A percentile compares a stretch with the other conserved stretches of the same genome.
Evolutionary conservation across 2,329 filamentous ascomycete genomes (phyloP).

Genomic region (Cladophialophora exuberans): DNA sequence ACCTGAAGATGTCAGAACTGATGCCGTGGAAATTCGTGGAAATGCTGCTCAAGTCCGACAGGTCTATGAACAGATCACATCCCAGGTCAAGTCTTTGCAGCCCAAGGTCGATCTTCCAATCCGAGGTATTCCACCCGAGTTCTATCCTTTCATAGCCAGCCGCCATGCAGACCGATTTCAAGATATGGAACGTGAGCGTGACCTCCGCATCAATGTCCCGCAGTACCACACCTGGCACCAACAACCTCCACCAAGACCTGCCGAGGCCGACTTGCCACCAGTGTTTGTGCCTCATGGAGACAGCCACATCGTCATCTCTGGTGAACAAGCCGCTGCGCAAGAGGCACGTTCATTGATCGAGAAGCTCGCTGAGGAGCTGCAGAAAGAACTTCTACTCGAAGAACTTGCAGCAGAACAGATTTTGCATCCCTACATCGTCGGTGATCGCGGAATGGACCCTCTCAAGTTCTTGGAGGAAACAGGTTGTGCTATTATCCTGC

Average conservation of each 20-base stretch:
- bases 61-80: constrained; percentile 80
- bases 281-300: constrained; percentile 72
- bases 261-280: constrained; percentile 66
- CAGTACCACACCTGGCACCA: constrained; percentile 74
- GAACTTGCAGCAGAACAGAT: constrained; percentile 82
- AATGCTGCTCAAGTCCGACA: constrained; percentile 85
- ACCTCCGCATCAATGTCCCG: constrained; percentile 81
- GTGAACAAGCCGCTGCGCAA: constrained; percentile 81
- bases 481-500: constrained; percentile 85
- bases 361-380: constrained; percentile 73
- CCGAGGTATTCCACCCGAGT: constrained; percentile 83
- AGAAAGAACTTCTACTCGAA: constrained; percentile 73
- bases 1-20: constrained; percentile 73
- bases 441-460: constrained; percentile 75
- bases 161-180: constrained; percentile 70
- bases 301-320: constrained; percentile 80
- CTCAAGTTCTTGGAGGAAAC: constrained; percentile 90
- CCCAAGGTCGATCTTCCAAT: constrained; percentile 81
- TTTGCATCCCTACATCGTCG: constrained; percentile 93
- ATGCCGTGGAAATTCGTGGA: constrained; percentile 87
- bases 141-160: constrained; percentile 93
- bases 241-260: constrained; percentile 67
- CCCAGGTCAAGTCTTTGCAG: constrained; percentile 84
- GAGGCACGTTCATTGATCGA: constrained; percentile 81
- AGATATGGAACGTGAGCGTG: constrained; percentile 71